Conservation (phyloP, 2,329 filamentous ascomycete genomes). For the Colletotrichum sp. region DNA sequence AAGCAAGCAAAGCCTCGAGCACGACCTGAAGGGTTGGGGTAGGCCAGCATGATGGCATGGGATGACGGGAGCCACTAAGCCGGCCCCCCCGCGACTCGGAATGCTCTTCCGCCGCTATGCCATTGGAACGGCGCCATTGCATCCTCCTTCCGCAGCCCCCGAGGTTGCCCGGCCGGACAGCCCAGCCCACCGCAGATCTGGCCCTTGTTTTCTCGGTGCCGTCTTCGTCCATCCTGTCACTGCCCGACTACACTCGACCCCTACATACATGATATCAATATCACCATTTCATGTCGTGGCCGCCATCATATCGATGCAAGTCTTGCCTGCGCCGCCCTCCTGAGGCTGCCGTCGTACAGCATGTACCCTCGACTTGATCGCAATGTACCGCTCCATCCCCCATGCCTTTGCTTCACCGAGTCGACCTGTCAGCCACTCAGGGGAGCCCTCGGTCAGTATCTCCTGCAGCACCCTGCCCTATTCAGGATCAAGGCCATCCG, state of each 20-base stretch:
- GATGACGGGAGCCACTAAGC: not conserved
- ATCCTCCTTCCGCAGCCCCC: not conserved
- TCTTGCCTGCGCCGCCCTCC: not conserved
- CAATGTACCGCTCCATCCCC: not conserved
- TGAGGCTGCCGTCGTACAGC: not conserved
- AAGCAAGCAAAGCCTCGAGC: not conserved
- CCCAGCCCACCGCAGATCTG: not conserved
- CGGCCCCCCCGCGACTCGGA: not conserved
- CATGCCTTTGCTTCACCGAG: slow-evolving; percentile 16
- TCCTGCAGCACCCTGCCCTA: slow-evolving; percentile 13
- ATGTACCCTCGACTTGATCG: slow-evolving; percentile 3
- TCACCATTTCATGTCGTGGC: not conserved
- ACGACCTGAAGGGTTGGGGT: not conserved
- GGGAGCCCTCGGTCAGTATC: not conserved
- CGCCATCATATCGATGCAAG: not conserved
- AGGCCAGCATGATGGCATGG: not conserved
- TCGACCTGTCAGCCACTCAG: slow-evolving; percentile 10
- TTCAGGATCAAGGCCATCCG: not conserved
- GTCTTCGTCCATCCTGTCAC: not conserved
- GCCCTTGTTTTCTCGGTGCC: not conserved
- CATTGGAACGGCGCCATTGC: not conserved
- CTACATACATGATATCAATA: not conserved
- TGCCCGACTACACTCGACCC: not conserved
- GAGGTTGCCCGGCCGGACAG: not conserved
- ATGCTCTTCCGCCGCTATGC: not conserved